Conservation (phyloP, 2,329 filamentous ascomycete species). For the Fonsecaea multimorphosa region DNA sequence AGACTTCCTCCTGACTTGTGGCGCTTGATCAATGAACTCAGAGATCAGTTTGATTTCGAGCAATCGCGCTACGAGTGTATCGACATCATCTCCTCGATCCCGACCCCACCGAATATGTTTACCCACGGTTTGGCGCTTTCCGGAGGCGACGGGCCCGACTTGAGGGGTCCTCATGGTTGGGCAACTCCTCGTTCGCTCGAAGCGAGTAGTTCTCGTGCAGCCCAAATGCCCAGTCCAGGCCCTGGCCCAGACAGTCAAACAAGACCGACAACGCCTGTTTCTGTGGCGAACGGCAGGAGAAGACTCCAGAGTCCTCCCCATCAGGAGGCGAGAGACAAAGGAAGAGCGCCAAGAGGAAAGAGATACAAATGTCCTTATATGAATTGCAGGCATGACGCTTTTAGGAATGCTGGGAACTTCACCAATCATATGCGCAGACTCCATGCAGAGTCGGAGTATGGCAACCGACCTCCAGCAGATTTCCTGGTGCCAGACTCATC, state of each 20-base stretch:
- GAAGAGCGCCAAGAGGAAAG: constrained; percentile 21
- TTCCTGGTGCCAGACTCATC: constrained; percentile 18
- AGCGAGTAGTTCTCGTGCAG: background rate
- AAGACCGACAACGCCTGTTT: constrained; percentile 11
- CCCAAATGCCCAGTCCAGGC: constrained; percentile 6
- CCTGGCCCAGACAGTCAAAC: constrained; percentile 7
- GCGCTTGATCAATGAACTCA: constrained; percentile 16
- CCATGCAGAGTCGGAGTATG: constrained; percentile 17
- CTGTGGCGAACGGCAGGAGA: background rate
- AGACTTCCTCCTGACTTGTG: constrained; percentile 22
- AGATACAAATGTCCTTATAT: constrained; percentile 23
- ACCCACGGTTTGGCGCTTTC: background rate
- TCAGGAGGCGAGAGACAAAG: constrained; percentile 2
- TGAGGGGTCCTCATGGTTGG: background rate
- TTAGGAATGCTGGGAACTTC: constrained; percentile 26
- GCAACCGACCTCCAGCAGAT: constrained; percentile 13
- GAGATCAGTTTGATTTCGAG: constrained; percentile 17
- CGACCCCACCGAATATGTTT: background rate
- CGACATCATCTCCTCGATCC: constrained; percentile 8
- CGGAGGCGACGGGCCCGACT: background rate
- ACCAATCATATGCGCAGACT: constrained; percentile 25
- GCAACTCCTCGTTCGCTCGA: background rate
- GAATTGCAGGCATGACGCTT: constrained; percentile 23
- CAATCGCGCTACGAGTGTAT: constrained; percentile 12
- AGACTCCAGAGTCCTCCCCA: constrained; percentile 10